Base-by-base conservation (phyloP, 495 filamentous ascomycete genomes). In the Penicillium soppii region DNA sequence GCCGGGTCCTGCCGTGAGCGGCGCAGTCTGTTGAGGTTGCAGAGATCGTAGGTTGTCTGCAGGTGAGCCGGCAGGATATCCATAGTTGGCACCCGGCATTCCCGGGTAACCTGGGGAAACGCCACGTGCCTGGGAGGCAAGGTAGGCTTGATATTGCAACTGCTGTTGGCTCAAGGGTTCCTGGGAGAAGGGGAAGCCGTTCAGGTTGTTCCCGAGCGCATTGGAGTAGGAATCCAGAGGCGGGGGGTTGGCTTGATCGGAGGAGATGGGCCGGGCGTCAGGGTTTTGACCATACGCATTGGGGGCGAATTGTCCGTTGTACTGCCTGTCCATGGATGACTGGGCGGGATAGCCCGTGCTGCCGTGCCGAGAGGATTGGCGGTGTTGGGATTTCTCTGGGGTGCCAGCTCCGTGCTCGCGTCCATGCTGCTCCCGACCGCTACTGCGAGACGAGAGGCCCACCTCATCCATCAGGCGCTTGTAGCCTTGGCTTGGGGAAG, bases 391-490 rank as follows among this genome's bases (percentile, higher is more conserved):
- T 44, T 79, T 76, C 27, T 75, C 72, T 2, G 68, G 61, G 46
- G 66, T 72, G 39, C 71, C 62, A 20, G 59, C 65, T n/a, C 71
- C 67, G 42, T 71, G 69, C 16, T 76, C 73, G 19, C 73, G 68
- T 36, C 60, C 62, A 50, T 74, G 71, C 41, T 75, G 69, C 7
- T 81, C 75, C 15, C 75, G 73, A 22, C 71, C 68, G 40, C 66
- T 76, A 16, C 74, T 72, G 32, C 85, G 78, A 32, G 84, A 85
- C 5, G 90, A 90, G 47, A 95, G 73, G 42, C 89, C 92, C 63
- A 96, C 94, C 69, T 97, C 92, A 61, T 96, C 92, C 94, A 98
- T 98, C 40, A 98, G 70, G 35, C 94, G 89, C 77, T 97, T 97
- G 71, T 98, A 98, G 32, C 94, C 94, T 69, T 98, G 95, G 41